These are phyloP conservation scores for Rhypophila decipiens DNA, from an alignment of 495 filamentous ascomycete genomes.

Conservation along the genomic window DNA sequence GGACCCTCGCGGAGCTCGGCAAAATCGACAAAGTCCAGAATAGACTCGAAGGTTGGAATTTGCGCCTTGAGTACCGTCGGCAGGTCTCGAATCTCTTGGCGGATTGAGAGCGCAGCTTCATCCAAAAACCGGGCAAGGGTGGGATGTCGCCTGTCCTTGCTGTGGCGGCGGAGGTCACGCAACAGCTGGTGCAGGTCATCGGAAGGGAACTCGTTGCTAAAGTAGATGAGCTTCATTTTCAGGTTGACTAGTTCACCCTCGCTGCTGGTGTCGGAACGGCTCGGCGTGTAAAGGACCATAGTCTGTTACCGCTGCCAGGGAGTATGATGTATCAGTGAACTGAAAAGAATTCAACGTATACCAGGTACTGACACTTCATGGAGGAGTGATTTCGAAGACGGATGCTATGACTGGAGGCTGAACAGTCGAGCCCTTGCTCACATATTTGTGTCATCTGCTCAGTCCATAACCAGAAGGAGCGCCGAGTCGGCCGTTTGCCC, in stretches of 20 bases:
- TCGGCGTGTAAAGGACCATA: no score
- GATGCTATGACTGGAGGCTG: no score
- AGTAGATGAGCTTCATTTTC: slow-evolving; percentile 32
- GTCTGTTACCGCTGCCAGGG: no score
- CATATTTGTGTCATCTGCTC: no score
- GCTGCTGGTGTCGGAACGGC: no score
- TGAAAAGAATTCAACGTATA: no score
- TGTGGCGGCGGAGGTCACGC: slow-evolving; percentile 31
- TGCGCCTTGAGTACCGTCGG: slow-evolving; percentile 9
- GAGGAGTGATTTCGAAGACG: no score
- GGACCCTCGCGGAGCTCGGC: slow-evolving; percentile 25
- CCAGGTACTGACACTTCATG: no score
- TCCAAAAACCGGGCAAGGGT: slow-evolving; percentile 33
- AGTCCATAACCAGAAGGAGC: no score
- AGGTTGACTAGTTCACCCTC: neutral
- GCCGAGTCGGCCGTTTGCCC: no score
- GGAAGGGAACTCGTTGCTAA: slow-evolving; percentile 29
- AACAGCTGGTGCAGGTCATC: slow-evolving; percentile 36
- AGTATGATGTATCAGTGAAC: no score
- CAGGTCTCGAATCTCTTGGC: slow-evolving; percentile 27
- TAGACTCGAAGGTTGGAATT: slow-evolving; percentile 33
- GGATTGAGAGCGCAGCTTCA: slow-evolving; percentile 26
- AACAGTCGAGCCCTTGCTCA: no score
- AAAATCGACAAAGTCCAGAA: slow-evolving; percentile 28
- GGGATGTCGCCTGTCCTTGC: slow-evolving; percentile 30